Evolutionary conservation across 2,329 filamentous ascomycete species (phyloP).

Genomic region (Byssochlamys sp.): DNA sequence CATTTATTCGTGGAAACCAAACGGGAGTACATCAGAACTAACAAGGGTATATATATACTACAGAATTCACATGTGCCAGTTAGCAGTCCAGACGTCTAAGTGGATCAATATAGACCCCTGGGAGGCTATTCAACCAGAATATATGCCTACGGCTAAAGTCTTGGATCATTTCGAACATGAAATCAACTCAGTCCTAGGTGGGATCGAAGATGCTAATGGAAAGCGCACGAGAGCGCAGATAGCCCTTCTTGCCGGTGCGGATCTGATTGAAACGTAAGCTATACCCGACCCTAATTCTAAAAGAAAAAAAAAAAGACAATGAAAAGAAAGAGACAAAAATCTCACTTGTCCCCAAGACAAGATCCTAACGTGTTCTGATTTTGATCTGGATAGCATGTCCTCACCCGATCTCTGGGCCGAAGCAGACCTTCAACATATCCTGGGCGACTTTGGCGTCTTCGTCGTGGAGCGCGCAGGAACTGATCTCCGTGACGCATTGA

Average conservation of each 20-base stretch:
- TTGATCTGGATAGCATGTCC: slow-evolving; percentile 38
- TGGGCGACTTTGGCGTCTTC: slow-evolving; percentile 64
- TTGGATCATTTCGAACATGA: slow-evolving; percentile 76
- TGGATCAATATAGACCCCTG: slow-evolving; percentile 71
- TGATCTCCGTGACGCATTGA: slow-evolving; percentile 67
- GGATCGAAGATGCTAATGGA: slow-evolving; percentile 56
- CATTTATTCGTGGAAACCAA: background rate
- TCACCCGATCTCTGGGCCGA: slow-evolving; percentile 59
- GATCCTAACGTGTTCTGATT: too few species aligned
- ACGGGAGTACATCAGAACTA: background rate
- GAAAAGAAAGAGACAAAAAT: too few species aligned
- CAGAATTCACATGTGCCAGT: slow-evolving; percentile 65
- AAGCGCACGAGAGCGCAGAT: slow-evolving; percentile 56
- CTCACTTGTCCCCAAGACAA: too few species aligned
- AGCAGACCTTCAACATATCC: slow-evolving; percentile 68
- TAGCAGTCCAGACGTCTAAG: slow-evolving; percentile 61
- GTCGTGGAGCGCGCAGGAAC: slow-evolving; percentile 69
- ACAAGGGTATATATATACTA: background rate
- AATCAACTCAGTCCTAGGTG: slow-evolving; percentile 63
- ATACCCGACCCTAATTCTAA: background rate
- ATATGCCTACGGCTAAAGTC: slow-evolving; percentile 70
- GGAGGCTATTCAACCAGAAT: slow-evolving; percentile 66
- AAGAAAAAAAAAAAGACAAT: background rate
- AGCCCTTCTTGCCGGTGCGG: slow-evolving; percentile 63
- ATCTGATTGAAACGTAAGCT: slow-evolving; percentile 49